Base-by-base conservation (phyloP, 495 filamentous ascomycete species). In the Neurospora discreta region DNA sequence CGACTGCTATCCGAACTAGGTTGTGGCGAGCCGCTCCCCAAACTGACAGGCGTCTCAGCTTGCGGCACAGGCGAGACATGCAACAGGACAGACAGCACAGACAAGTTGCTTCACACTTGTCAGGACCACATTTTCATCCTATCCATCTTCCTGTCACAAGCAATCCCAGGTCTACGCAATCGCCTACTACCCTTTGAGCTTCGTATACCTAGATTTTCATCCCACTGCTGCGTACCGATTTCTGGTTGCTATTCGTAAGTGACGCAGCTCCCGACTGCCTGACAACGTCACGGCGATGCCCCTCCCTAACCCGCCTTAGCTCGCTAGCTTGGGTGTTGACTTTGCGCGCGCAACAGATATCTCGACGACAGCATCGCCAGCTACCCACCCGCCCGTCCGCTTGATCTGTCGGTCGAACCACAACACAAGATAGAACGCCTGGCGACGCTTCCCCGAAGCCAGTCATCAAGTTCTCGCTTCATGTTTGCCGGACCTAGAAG, bases 401-500 rank as follows among this genome's bases (percentile, higher is more conserved):
- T 58, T 58, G 20, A 26, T 15, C 20, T 11, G 46, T 58, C 46
- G 46, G 46, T 58, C 46, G 46, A 58, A 23, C 23, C 46, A 5
- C 46, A 36, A 3, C 52, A 3, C 52, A 33, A 30, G 15, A 65
- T 65, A 65, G 15, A n/a, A 26, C 44, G 39, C 72, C 46, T 70
- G 43, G 42, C 26, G 42, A 6, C 44, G 38, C 44, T 41, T 44
- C 18, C 42, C 16, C 20, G 26, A 39, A 68, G 13, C n/a, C 67
- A 15, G 20, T 43, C 40, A 46, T 5, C 60, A 20, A 68, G 58
- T 18, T 18, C 16, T 8, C 68, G 68, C 73, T 81, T 77, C 42
- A 81, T 81, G 80, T 75, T 33, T 52, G 68, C 69, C 68, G 70
- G 71, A 60, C 39, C 43, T 30, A 68, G 67, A 16, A 73, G 36